These are phyloP conservation scores for Quercus phellos DNA, from an alignment of 331 rosid species.

Conservation along the genomic window DNA sequence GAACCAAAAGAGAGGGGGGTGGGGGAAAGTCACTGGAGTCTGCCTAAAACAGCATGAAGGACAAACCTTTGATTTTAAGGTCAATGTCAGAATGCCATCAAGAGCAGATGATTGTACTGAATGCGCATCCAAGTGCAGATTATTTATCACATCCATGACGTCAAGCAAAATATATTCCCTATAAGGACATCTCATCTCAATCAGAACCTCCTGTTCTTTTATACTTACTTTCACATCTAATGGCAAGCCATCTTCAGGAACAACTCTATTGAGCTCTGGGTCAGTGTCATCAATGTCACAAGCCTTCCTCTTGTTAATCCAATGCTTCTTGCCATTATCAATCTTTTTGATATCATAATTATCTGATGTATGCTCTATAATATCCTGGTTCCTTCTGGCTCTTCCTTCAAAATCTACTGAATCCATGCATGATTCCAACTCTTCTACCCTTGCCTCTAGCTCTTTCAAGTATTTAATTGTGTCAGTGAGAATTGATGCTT, in stretches of 20 bases:
- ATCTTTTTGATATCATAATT: constrained; percentile 36
- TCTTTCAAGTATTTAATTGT: constrained; percentile 64
- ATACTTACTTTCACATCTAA: constrained; percentile 52
- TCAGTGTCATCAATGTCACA: constrained; percentile 42
- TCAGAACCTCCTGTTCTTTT: constrained; percentile 55
- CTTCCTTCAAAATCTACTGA: constrained; percentile 39
- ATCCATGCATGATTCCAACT: constrained; percentile 64
- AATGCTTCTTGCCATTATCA: constrained; percentile 32
- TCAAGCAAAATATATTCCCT: constrained; percentile 69
- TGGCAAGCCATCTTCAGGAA: constrained; percentile 28
- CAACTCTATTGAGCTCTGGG: constrained; percentile 21
- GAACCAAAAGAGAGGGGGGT: neutral
- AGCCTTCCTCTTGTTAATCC: constrained; percentile 66
- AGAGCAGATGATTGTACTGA: constrained; percentile 62
- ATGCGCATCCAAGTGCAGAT: constrained; percentile 63
- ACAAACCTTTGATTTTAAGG: constrained; percentile 77
- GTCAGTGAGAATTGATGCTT: constrained; percentile 54
- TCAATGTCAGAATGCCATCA: constrained; percentile 59
- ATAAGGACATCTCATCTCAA: constrained; percentile 75
- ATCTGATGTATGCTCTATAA: constrained; percentile 61
- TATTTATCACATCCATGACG: constrained; percentile 62
- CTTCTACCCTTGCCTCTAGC: constrained; percentile 70
- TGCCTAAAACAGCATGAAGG: neutral
- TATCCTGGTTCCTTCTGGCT: constrained; percentile 42
- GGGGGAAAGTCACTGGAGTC: neutral